Evolutionary conservation across 192 early-diverging fungal species (phyloP).

Genomic region (Pilaira anomala): DNA sequence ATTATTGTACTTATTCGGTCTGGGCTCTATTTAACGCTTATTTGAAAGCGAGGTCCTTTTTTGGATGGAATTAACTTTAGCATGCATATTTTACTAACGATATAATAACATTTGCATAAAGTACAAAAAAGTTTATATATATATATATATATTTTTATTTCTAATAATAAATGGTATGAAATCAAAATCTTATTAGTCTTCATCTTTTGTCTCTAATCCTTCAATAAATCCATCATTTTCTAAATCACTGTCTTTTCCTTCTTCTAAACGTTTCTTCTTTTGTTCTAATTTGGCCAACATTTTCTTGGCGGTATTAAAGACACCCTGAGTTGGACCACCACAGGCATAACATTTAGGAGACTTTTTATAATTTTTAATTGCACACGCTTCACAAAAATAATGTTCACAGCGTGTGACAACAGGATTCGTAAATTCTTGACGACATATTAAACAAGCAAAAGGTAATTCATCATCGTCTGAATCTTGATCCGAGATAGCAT

Average conservation of each 20-base stretch:
- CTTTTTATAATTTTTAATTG: constrained; percentile 78
- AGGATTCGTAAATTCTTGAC: constrained; percentile 82
- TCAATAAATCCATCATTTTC: constrained; percentile 23
- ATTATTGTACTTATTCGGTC: too few species aligned
- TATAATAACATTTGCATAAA: too few species aligned
- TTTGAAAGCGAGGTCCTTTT: too few species aligned
- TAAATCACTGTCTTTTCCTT: constrained; percentile 29
- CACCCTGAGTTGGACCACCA: constrained; percentile 74
- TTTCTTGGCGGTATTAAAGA: constrained; percentile 81
- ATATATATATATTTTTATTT: not conserved
- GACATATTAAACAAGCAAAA: constrained; percentile 94
- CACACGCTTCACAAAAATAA: constrained; percentile 96
- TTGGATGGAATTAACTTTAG: too few species aligned
- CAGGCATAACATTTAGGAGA: constrained; percentile 91
- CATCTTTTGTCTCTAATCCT: constrained; percentile 22
- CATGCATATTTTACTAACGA: too few species aligned
- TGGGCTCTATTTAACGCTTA: too few species aligned
- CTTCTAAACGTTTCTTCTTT: constrained; percentile 45
- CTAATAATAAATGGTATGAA: not conserved
- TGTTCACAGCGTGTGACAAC: constrained; percentile 94
- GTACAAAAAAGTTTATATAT: too few species aligned
- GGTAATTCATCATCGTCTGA: constrained; percentile 78
- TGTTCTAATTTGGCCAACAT: constrained; percentile 51
- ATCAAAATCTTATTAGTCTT: constrained; percentile 25
- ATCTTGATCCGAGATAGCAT: constrained; percentile 46